phyloP scores from a whole-genome alignment of 108 stramenopile species.

The Cyclostephanos tholiformis region DNA sequence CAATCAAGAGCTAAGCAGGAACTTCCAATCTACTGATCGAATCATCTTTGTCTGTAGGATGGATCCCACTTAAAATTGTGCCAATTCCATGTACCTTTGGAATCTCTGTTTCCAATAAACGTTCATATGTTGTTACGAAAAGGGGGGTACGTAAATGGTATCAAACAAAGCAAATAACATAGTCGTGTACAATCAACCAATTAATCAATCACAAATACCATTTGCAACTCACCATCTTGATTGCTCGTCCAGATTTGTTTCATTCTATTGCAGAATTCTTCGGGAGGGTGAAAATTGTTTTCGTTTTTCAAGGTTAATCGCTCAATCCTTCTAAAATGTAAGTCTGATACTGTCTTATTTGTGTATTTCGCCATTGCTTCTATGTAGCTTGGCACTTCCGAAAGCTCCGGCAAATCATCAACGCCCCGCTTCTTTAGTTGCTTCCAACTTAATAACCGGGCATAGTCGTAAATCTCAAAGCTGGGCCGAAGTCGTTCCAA shows the following conservation, averaged over 20 bases:
- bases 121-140: not conserved
- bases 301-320: conserved; percentile 38
- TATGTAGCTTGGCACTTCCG: conserved; percentile 37
- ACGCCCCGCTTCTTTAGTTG: conserved; percentile 35
- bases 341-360: conserved; percentile 4
- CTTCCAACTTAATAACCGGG: conserved; percentile 39
- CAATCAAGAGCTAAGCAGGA: too few species aligned
- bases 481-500: conserved; percentile 41
- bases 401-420: conserved; percentile 30
- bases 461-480: conserved; percentile 54
- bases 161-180: not conserved
- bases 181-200: not conserved
- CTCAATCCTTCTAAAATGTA: conserved; percentile 22
- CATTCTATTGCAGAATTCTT: conserved; percentile 48
- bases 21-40: too few species aligned
- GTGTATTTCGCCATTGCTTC: conserved; percentile 30
- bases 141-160: too few species aligned
- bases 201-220: not conserved
- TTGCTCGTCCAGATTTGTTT: conserved; percentile 37
- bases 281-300: conserved; percentile 36
- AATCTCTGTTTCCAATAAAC: conserved; percentile 10
- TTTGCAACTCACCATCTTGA: conserved; percentile 25
- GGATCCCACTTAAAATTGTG: conserved; percentile 8
- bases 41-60: too few species aligned
- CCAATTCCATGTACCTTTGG: conserved; percentile 47